Evolutionary conservation across 768 basidiomycete species (phyloP).

Genomic region (Tylopilus sp.): DNA sequence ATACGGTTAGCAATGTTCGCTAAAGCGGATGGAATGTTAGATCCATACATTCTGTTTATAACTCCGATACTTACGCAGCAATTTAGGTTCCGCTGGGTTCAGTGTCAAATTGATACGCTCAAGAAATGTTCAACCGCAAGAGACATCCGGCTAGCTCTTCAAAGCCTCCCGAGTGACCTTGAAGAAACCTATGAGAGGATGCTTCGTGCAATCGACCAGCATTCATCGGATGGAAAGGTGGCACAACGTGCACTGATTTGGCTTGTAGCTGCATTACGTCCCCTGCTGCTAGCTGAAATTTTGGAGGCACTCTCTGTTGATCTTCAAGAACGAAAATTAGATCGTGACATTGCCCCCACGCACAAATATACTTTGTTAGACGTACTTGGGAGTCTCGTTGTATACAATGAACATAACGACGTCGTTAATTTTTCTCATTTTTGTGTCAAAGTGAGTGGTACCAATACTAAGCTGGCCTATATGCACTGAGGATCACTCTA

Average conservation of each 20-base stretch:
- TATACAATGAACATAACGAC: background rate
- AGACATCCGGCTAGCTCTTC: constrained; percentile 5
- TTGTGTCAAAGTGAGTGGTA: constrained; percentile 12
- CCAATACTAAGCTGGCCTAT: background rate
- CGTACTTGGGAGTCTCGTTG: constrained; percentile 14
- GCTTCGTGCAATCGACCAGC: constrained; percentile 1
- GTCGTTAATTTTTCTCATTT: constrained; percentile 14
- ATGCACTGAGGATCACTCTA: background rate
- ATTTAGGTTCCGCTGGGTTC: constrained; percentile 19
- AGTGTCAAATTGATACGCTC: constrained; percentile 15
- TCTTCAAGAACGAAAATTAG: background rate
- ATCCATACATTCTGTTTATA: background rate
- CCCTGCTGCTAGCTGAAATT: constrained; percentile 4
- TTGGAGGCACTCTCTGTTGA: constrained; percentile 14
- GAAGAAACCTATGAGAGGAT: constrained; percentile 20
- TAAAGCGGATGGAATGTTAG: constrained; percentile 14
- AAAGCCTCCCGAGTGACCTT: constrained; percentile 11
- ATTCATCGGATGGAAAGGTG: background rate
- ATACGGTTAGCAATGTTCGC: background rate
- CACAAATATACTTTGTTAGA: background rate
- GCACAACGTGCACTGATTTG: constrained; percentile 7
- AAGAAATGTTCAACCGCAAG: background rate
- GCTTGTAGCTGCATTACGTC: constrained; percentile 12
- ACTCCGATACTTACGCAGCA: background rate
- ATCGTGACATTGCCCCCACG: background rate